Conservation (phyloP, 1,284 basidiomycete genomes). For the Fomes fomentarius region DNA sequence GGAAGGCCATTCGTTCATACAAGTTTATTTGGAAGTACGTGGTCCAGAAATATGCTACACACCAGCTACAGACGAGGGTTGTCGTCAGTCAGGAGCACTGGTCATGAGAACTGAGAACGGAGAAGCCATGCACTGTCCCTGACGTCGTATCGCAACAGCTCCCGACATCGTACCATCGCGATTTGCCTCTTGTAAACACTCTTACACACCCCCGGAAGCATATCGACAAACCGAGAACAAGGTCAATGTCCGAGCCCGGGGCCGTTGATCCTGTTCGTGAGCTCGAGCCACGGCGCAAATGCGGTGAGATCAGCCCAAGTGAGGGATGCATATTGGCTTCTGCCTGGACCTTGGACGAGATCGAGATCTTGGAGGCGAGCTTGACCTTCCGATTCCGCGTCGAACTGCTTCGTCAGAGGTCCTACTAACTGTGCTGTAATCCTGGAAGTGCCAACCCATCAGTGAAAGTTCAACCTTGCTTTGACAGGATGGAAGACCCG, state of each 20-base stretch:
- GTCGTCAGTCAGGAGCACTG: background rate
- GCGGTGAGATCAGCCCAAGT: slow-evolving; percentile 67
- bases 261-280: slow-evolving; percentile 67
- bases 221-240: background rate
- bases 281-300: slow-evolving; percentile 78
- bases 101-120: background rate
- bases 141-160: slow-evolving; percentile 1
- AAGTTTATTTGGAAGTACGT: background rate
- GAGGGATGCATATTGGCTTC: slow-evolving; percentile 68
- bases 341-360: slow-evolving; percentile 49
- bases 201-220: slow-evolving; percentile 3
- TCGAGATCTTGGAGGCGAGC: slow-evolving; percentile 51
- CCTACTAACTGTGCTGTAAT: slow-evolving; percentile 65
- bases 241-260: slow-evolving; percentile 62
- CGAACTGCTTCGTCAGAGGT: slow-evolving; percentile 41
- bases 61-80: slow-evolving; percentile 14
- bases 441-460: slow-evolving; percentile 40
- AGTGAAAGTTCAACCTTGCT: background rate
- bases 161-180: slow-evolving; percentile 1
- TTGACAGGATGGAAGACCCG: slow-evolving; percentile 30
- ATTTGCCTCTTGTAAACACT: slow-evolving; percentile 13
- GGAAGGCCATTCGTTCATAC: background rate
- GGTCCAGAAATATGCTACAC: slow-evolving; percentile 9
- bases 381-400: slow-evolving; percentile 29
- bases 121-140: background rate